These are phyloP conservation scores for Hymenoscyphus scutula DNA, from an alignment of 2,329 filamentous ascomycete species.

Conservation along the genomic window DNA sequence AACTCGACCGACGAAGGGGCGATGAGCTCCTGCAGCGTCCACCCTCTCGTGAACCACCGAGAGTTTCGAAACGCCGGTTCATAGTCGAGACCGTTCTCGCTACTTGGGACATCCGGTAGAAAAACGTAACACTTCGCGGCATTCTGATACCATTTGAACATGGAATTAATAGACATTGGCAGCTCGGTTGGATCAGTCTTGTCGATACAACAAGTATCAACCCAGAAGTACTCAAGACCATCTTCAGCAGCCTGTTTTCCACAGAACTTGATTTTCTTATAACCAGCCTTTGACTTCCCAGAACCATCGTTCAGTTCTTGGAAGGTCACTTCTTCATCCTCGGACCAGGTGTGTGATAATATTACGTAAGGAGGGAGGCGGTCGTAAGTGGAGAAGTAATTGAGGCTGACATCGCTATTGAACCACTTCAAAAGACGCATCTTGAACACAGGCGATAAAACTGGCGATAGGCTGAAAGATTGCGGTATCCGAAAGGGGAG, in stretches of 20 bases:
- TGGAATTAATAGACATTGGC: background rate
- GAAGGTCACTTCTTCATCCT: background rate
- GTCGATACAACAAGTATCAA: background rate
- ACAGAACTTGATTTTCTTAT: background rate
- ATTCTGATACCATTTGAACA: background rate
- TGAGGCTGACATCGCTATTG: background rate
- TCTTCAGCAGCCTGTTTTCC: background rate
- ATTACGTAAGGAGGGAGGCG: background rate
- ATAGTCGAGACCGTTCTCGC: background rate
- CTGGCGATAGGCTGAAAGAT: background rate
- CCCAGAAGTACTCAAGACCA: background rate
- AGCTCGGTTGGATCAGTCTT: background rate
- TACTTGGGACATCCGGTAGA: background rate
- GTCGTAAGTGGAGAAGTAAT: background rate
- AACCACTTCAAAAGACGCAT: background rate
- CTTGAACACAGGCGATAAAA: background rate
- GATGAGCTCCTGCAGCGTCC: constrained; percentile 6
- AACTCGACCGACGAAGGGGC: background rate
- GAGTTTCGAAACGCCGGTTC: background rate
- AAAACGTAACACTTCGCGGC: background rate
- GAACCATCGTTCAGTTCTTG: background rate
- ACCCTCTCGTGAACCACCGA: background rate
- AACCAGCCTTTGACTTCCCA: background rate
- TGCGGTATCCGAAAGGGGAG: background rate
- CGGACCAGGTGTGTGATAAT: background rate